Conservation (phyloP, 108 stramenopile species). For the Skeletonema menzelii region DNA sequence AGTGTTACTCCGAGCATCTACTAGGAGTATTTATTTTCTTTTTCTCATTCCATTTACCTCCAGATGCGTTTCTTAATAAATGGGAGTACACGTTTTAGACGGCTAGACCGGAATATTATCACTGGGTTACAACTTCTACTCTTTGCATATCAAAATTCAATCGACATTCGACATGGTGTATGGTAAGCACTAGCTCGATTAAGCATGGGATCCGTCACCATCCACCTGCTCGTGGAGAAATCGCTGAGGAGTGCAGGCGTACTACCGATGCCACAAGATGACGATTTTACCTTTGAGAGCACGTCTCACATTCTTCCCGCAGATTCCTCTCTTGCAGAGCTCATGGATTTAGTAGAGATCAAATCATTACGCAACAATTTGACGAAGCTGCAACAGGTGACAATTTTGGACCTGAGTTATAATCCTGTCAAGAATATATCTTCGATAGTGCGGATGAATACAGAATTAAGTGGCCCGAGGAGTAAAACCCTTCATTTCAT, state of each 20-base stretch:
- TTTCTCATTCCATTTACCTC: too few species aligned
- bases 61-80: too few species aligned
- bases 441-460: constrained; percentile 15
- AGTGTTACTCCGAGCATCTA: too few species aligned
- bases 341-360: constrained; percentile 9
- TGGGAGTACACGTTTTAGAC: too few species aligned
- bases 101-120: too few species aligned
- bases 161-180: too few species aligned
- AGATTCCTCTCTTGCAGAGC: constrained; percentile 17
- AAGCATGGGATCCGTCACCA: too few species aligned
- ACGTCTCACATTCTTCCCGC: constrained; percentile 10
- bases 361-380: neutral
- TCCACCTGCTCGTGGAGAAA: neutral
- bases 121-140: too few species aligned
- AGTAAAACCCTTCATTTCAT: constrained; percentile 69
- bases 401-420: constrained; percentile 29
- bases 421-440: constrained; percentile 68
- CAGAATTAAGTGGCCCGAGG: constrained; percentile 47
- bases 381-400: neutral
- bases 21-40: too few species aligned
- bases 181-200: too few species aligned
- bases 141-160: too few species aligned
- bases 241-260: neutral
- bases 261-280: neutral
- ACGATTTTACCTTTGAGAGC: constrained; percentile 6